Conservation (phyloP, 371 early-diverging fungal genomes). For the Apophysomyces elegans region DNA sequence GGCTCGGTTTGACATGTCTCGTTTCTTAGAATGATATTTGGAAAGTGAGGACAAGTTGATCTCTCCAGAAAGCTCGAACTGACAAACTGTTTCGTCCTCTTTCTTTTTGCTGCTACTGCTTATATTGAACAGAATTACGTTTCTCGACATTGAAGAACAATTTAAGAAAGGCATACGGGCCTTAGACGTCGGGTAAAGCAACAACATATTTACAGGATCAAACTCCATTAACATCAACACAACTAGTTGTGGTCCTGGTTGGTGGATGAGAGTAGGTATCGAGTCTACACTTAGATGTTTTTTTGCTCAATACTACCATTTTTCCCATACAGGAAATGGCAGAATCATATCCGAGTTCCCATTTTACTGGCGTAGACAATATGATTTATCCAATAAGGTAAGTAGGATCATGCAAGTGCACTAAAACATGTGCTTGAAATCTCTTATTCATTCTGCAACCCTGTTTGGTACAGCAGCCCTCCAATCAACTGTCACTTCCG, state of each 20-base stretch:
- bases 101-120: neutral
- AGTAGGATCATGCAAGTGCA: neutral
- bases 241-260: conserved; percentile 38
- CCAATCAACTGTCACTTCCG: conserved; percentile 49
- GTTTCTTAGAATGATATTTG: conserved; percentile 17
- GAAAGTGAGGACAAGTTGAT: conserved; percentile 12
- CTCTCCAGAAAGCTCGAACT: neutral
- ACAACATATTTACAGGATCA: neutral
- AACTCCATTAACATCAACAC: neutral
- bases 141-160: conserved; percentile 15
- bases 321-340: conserved; percentile 37
- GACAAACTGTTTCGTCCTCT: neutral
- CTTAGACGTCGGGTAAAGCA: conserved; percentile 30
- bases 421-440: neutral
- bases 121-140: neutral
- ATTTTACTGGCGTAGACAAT: conserved; percentile 41
- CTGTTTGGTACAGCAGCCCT: conserved; percentile 22
- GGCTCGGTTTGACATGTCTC: neutral
- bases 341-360: conserved; percentile 39
- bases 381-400: conserved; percentile 45
- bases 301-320: neutral
- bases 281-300: too few relatives aligned
- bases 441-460: neutral
- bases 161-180: conserved; percentile 32
- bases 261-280: conserved; percentile 34